phyloP scores from a whole-genome alignment of 805 yeast genomes.

The Lachancea cidri region DNA sequence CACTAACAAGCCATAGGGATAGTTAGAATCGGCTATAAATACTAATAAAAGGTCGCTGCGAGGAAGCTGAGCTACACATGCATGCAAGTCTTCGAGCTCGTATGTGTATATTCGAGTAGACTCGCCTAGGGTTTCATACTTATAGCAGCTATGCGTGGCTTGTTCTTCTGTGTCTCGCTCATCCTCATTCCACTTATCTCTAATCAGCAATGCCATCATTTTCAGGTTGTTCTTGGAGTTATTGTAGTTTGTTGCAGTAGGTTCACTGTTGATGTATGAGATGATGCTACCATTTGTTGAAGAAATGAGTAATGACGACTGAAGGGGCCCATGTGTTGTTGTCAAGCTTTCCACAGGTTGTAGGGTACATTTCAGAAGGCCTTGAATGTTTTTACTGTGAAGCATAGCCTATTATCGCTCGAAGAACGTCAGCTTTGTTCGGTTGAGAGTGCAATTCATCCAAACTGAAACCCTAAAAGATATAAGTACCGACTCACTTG shows the following conservation, averaged over 20 bases:
- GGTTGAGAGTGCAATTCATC: background rate
- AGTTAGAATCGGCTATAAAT: conserved; percentile 20
- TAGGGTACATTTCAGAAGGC: conserved; percentile 16
- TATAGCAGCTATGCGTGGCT: conserved; percentile 14
- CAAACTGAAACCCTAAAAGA: background rate
- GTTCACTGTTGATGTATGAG: conserved; percentile 19
- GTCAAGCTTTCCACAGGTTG: conserved; percentile 17
- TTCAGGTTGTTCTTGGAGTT: conserved; percentile 25
- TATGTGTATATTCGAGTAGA: conserved; percentile 27
- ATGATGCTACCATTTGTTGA: conserved; percentile 28
- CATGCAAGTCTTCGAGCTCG: conserved; percentile 31
- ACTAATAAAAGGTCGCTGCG: conserved; percentile 26
- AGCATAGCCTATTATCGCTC: conserved; percentile 15
- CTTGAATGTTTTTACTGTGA: conserved; percentile 20
- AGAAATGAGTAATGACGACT: conserved; percentile 24
- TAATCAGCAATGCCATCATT: conserved; percentile 30
- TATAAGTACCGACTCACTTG: background rate
- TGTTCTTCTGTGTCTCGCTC: conserved; percentile 14
- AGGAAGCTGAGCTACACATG: conserved; percentile 27
- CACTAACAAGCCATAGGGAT: conserved; percentile 31
- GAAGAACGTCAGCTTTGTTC: background rate
- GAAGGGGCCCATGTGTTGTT: conserved; percentile 15
- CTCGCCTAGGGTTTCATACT: conserved; percentile 7
- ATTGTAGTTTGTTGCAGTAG: conserved; percentile 9
- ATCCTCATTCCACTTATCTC: conserved; percentile 33